These are phyloP conservation scores for Fusarium sp. DNA, from an alignment of 2,329 filamentous ascomycete species.

Conservation along the genomic window DNA sequence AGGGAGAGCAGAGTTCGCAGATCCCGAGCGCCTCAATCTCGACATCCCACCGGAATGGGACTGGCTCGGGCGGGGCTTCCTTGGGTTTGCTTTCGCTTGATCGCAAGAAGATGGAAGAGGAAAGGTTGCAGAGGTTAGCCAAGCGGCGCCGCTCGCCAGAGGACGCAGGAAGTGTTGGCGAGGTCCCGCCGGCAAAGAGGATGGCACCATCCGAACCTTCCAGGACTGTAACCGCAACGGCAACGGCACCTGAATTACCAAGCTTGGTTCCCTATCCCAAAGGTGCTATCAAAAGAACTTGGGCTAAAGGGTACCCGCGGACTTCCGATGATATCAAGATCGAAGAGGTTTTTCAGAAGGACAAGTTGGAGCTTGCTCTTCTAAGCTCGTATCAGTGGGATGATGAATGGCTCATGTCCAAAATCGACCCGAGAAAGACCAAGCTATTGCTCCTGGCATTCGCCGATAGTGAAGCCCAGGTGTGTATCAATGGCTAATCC, in stretches of 20 bases:
- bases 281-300: conserved; percentile 85
- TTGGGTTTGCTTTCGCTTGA: conserved; percentile 69
- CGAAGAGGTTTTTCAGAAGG: conserved; percentile 84
- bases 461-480: conserved; percentile 64
- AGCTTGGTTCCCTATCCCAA: conserved; percentile 57
- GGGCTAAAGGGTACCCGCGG: conserved; percentile 72
- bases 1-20: conserved; percentile 31
- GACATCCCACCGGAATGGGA: conserved; percentile 31
- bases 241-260: not conserved
- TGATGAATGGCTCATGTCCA: conserved; percentile 79
- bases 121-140: conserved; percentile 77
- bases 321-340: conserved; percentile 82
- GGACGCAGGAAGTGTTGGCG: conserved; percentile 46
- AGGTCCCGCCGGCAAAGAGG: conserved; percentile 47
- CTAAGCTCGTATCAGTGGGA: conserved; percentile 92
- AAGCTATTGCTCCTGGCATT: conserved; percentile 72
- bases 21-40: conserved; percentile 32
- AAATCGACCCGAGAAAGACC: conserved; percentile 71
- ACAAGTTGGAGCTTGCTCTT: conserved; percentile 78
- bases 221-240: conserved; percentile 9
- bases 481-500: conserved; percentile 49
- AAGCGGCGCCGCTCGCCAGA: conserved; percentile 59
- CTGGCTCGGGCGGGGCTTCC: conserved; percentile 30
- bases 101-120: conserved; percentile 86
- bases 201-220: conserved; percentile 24